Evolutionary conservation across 306 rosid species (phyloP), one percentile per base, ranked within the genome.

Genomic region (Trichosanthes cucumerina): DNA sequence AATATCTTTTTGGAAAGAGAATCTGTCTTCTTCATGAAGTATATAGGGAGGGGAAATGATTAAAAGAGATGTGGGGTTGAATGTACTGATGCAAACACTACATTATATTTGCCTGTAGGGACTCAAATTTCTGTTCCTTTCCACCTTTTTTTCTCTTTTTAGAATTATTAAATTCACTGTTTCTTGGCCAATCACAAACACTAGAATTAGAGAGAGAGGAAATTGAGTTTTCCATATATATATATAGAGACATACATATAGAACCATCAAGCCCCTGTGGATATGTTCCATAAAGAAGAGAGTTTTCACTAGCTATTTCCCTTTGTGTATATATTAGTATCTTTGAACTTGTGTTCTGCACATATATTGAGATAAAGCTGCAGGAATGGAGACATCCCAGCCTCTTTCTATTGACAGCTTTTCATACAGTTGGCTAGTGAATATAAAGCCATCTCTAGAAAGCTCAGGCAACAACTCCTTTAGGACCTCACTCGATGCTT

Each of bases 401-500:
- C 89, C 97, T 81, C 92, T 96, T 83, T 96, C 98, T 64, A 91
- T 91, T 83, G 98, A 92, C 75, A 96, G 97, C 82, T 96, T 96
- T 82, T 96, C 99, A 52, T 90, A 92, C 79, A 92, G 97, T 86
- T 96, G 98, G 97, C 73, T 92, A 81, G 96, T 92, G 76, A 92
- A 96, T 90, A 86, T 92, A 2, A 92, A 88, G 80, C 97, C 98
- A 70, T 90, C 98, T 38, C 70, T 89, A 24, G 97, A 89, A 72
- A 90, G 85, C 86, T 84, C 86, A 15, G 96, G 91, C 43, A 87
- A 70, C 78, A 87, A 70, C 77, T 91, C 98, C 53, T 56, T 86
- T 12, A 86, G 91, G 80, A 78, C 89, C 47, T 91, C 91, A 3
- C 71, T 92, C 19, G 97, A 95, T 76, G 89, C 91, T 13, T 91